Percentiles rank a stretch among this genome's conserved stretches.
Conservation (phyloP, 345 rosid genomes). For the Arabis hirsuta region DNA sequence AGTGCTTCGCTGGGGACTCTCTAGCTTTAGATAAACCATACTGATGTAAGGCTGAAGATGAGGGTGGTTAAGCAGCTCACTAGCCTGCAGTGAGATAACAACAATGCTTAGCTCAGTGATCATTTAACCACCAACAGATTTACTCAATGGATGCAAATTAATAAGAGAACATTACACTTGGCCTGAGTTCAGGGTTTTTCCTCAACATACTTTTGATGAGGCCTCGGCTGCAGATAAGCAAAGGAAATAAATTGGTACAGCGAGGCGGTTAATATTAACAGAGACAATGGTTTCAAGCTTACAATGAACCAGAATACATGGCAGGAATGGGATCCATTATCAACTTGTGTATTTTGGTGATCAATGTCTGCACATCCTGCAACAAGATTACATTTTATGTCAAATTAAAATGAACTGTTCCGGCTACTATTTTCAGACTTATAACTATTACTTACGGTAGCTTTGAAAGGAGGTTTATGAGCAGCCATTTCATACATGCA, state of each 20-base stretch:
- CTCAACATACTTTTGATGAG: constrained; percentile 95
- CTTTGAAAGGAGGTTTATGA: constrained; percentile 90
- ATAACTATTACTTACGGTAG: constrained; percentile 67
- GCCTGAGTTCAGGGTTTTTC: constrained; percentile 93
- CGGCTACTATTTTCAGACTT: too few relatives aligned
- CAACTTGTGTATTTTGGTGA: constrained; percentile 87
- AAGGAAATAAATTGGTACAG: background rate
- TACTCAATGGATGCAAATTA: background rate
- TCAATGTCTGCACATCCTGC: constrained; percentile 92
- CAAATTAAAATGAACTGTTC: too few relatives aligned
- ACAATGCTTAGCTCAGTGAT: constrained; percentile 5
- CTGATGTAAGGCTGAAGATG: constrained; percentile 81
- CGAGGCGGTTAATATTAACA: background rate
- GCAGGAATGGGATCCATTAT: constrained; percentile 92
- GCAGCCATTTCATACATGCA: constrained; percentile 95
- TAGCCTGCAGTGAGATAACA: constrained; percentile 61
- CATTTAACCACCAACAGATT: background rate
- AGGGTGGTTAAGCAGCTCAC: constrained; percentile 80
- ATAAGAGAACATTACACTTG: constrained; percentile 63
- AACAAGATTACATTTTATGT: constrained; percentile 18
- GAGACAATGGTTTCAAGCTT: constrained; percentile 41
- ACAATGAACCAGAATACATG: constrained; percentile 87
- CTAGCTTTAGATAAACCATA: constrained; percentile 70
- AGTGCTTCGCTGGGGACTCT: constrained; percentile 59
- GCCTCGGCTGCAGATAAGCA: constrained; percentile 68